phyloP scores from a whole-genome alignment of 192 early-diverging fungal species.

The Phlyctochytrium planicorne region DNA sequence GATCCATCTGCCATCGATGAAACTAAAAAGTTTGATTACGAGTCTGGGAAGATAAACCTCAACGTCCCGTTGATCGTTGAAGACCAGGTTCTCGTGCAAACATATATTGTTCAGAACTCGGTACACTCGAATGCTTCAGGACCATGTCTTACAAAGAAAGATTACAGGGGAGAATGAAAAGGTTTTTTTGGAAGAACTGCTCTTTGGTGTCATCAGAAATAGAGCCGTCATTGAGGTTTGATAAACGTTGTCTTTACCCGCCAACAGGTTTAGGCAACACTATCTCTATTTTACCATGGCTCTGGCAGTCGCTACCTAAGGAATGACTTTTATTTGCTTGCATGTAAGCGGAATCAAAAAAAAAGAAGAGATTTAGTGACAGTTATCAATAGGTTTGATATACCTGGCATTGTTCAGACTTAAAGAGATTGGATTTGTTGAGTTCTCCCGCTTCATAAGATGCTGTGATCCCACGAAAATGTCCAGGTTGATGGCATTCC shows the following conservation, averaged over 20 bases:
- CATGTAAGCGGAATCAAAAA: conserved; percentile 26
- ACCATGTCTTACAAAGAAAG: conserved; percentile 5
- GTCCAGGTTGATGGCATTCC: conserved; percentile 41
- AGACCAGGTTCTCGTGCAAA: too few species aligned
- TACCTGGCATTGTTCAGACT: conserved; percentile 50
- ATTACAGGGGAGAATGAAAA: conserved; percentile 26
- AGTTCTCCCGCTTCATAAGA: conserved; percentile 31
- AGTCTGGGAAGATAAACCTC: too few species aligned
- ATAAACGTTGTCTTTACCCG: too few species aligned
- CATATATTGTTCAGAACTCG: too few species aligned
- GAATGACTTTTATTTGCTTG: conserved; percentile 45
- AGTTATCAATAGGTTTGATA: conserved; percentile 28
- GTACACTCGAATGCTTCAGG: too few species aligned
- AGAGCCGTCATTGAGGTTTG: conserved; percentile 37
- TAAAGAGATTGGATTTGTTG: conserved; percentile 35
- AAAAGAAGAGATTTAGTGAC: neutral
- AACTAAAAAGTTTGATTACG: too few species aligned
- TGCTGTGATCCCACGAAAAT: conserved; percentile 37
- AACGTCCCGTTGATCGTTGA: too few species aligned
- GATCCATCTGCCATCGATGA: too few species aligned
- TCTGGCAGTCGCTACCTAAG: conserved; percentile 38
- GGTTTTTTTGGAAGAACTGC: conserved; percentile 40
- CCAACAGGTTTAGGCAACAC: conserved; percentile 28
- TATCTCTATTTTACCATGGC: conserved; percentile 34
- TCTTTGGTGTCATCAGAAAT: conserved; percentile 44